Percentiles rank a stretch among this genome's conserved stretches.
Evolutionary conservation across 2,329 filamentous ascomycete species (phyloP).

Genomic region (Xylogone sp.): DNA sequence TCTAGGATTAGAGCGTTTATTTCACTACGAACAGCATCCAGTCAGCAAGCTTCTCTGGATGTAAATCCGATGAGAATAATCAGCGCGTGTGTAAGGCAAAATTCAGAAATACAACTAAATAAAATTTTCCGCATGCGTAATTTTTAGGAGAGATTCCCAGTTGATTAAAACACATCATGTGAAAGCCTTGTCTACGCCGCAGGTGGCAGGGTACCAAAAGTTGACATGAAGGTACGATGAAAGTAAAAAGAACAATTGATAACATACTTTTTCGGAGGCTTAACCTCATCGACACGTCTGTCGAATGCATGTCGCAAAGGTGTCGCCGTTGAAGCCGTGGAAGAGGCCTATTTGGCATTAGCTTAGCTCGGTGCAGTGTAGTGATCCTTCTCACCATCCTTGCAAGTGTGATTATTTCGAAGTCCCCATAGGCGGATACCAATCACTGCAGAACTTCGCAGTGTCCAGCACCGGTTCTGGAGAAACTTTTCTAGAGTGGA

Average conservation of each 20-base stretch:
- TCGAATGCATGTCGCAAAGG: slow-evolving; percentile 62
- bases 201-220: not conserved
- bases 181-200: slow-evolving; percentile 26
- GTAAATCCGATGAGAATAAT: too few species aligned
- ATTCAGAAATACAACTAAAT: slow-evolving; percentile 76
- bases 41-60: not conserved
- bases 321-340: slow-evolving; percentile 61
- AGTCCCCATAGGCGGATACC: slow-evolving; percentile 16
- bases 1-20: slow-evolving; percentile 95
- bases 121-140: slow-evolving; percentile 79
- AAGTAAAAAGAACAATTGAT: slow-evolving; percentile 4
- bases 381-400: slow-evolving; percentile 24
- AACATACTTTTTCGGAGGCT: slow-evolving; percentile 84
- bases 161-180: slow-evolving; percentile 77
- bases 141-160: slow-evolving; percentile 99
- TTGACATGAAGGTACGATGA: slow-evolving; percentile 4
- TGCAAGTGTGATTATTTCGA: slow-evolving; percentile 14
- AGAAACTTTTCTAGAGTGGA: not conserved
- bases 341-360: slow-evolving; percentile 22
- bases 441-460: slow-evolving; percentile 12
- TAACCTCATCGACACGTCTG: slow-evolving; percentile 76
- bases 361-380: not conserved
- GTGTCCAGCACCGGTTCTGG: slow-evolving; percentile 25
- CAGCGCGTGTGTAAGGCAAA: slow-evolving; percentile 19
- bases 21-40: slow-evolving; percentile 55